Conservation (phyloP, 345 rosid genomes). For the Nasturtium officinale region DNA sequence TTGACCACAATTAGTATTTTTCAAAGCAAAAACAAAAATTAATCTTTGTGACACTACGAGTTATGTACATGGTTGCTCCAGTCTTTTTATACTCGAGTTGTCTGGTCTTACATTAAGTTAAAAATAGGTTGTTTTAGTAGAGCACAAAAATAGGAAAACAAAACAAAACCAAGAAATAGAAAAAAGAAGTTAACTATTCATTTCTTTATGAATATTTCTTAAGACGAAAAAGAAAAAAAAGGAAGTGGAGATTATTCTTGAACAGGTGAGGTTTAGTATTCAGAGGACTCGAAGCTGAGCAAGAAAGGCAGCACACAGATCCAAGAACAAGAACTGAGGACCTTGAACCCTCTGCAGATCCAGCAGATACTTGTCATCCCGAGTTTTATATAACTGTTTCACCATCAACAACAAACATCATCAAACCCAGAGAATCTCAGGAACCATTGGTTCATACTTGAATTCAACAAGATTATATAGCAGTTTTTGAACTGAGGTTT, state of each 20-base stretch:
- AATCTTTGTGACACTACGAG: neutral
- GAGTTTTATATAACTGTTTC: constrained; percentile 77
- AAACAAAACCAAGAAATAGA: neutral
- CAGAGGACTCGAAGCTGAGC: constrained; percentile 74
- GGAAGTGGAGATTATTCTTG: constrained; percentile 28
- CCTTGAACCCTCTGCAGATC: constrained; percentile 82
- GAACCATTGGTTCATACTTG: neutral
- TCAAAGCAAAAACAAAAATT: neutral
- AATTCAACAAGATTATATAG: neutral
- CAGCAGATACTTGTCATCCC: constrained; percentile 74
- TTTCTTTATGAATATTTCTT: constrained; percentile 28
- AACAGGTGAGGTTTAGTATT: constrained; percentile 16
- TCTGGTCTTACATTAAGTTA: constrained; percentile 12
- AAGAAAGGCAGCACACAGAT: constrained; percentile 86
- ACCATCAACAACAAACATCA: constrained; percentile 8
- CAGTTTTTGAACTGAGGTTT: neutral
- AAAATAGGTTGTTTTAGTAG: constrained; percentile 3
- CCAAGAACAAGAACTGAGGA: constrained; percentile 75
- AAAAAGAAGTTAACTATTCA: neutral
- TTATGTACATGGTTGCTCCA: constrained; percentile 28
- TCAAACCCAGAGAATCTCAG: neutral
- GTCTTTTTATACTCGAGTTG: neutral
- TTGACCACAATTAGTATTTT: neutral
- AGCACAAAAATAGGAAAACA: constrained; percentile 3
- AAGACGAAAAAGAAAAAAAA: neutral